Percentiles rank a stretch among this genome's conserved stretches.
Conservation (phyloP, 164 flowering plant species). For the Umbellularia californica region DNA sequence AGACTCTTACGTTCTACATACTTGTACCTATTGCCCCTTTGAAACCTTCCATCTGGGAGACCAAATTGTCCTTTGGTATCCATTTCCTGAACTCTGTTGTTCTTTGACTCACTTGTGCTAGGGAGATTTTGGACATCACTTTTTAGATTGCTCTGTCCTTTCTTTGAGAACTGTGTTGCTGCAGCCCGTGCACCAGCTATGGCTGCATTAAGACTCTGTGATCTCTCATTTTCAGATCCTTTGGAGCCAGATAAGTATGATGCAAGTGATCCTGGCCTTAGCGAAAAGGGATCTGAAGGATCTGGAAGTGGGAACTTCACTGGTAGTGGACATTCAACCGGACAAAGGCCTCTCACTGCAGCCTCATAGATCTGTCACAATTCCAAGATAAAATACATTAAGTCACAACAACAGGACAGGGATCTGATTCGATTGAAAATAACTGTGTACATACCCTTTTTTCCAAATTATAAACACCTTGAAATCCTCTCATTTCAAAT, state of each 20-base stretch:
- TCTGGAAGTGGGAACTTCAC: constrained; percentile 72
- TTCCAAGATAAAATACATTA: not conserved
- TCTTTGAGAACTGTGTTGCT: constrained; percentile 68
- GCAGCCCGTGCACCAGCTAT: constrained; percentile 89
- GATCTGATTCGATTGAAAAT: not conserved
- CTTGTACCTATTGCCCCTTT: not conserved
- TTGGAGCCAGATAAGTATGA: constrained; percentile 13
- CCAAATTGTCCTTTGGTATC: constrained; percentile 8
- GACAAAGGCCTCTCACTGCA: constrained; percentile 66
- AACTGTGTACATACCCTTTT: constrained; percentile 43
- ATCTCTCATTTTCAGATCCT: constrained; percentile 31
- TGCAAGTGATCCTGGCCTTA: constrained; percentile 71
- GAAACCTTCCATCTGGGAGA: constrained; percentile 8
- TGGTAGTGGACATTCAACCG: constrained; percentile 55
- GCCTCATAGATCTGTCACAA: constrained; percentile 53
- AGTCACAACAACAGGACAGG: not conserved
- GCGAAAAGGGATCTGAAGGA: constrained; percentile 57
- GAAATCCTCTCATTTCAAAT: constrained; percentile 92
- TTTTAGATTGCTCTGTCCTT: constrained; percentile 14
- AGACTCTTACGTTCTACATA: constrained; percentile 5
- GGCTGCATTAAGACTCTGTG: constrained; percentile 53
- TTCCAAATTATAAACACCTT: constrained; percentile 81
- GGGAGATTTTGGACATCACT: constrained; percentile 6
- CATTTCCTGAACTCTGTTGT: constrained; percentile 3
- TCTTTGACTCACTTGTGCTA: constrained; percentile 15